phyloP scores from a whole-genome alignment of 441 rosid genomes.

The Erodium trifolium region DNA sequence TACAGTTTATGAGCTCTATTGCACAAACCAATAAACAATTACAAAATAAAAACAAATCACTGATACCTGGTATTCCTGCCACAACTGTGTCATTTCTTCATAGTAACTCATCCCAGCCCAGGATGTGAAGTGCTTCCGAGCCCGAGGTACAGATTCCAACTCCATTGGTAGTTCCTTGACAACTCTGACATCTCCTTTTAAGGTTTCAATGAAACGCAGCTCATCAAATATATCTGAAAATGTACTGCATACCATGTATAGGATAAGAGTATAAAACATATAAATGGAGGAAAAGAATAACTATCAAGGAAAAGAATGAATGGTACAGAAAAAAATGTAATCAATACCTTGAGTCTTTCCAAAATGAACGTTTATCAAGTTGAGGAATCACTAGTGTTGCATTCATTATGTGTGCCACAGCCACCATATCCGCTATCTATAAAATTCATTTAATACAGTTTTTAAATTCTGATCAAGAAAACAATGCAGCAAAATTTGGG shows the following conservation, averaged over 20 bases:
- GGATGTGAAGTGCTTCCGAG: conserved; percentile 81
- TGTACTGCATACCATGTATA: conserved; percentile 35
- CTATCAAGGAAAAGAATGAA: conserved; percentile 8
- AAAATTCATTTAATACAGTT: conserved; percentile 15
- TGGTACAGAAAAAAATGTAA: neutral
- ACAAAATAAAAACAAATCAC: neutral
- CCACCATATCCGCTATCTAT: conserved; percentile 92
- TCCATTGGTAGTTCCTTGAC: conserved; percentile 67
- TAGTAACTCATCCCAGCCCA: conserved; percentile 79
- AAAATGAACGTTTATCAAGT: conserved; percentile 79
- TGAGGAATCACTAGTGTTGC: conserved; percentile 90
- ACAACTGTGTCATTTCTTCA: conserved; percentile 63
- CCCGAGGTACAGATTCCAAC: conserved; percentile 61
- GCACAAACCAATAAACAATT: no score
- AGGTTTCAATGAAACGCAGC: conserved; percentile 50
- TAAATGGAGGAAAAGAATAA: neutral
- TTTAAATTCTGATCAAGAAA: conserved; percentile 10
- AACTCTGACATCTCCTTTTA: conserved; percentile 64
- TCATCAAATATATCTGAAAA: conserved; percentile 86
- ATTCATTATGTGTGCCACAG: conserved; percentile 86
- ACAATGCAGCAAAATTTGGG: conserved; percentile 1
- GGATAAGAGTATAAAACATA: conserved; percentile 10
- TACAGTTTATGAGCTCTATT: no score
- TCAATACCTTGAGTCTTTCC: conserved; percentile 87
- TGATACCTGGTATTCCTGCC: conserved; percentile 44